These are phyloP conservation scores for Tolypocladium inflatum DNA, from an alignment of 2,329 filamentous ascomycete species.

Conservation along the genomic window DNA sequence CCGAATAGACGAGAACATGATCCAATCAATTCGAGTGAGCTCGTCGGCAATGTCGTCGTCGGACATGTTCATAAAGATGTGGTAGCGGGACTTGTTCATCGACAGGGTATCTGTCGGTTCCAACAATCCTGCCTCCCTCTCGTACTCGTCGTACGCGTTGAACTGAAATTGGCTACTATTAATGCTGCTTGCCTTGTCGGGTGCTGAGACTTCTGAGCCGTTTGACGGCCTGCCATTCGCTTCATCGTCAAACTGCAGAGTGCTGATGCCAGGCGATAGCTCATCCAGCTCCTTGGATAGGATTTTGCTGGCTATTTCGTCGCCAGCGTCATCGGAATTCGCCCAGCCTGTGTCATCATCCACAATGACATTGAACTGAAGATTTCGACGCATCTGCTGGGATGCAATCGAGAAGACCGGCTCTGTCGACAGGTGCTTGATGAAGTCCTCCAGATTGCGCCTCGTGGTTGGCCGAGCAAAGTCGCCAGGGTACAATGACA, in stretches of 20 bases:
- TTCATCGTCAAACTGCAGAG: slow-evolving; percentile 38
- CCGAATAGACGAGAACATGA: slow-evolving; percentile 92
- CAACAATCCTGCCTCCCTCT: slow-evolving; percentile 64
- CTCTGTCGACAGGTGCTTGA: slow-evolving; percentile 62
- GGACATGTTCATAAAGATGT: slow-evolving; percentile 77
- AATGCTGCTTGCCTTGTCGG: slow-evolving; percentile 27
- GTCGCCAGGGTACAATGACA: slow-evolving; percentile 82
- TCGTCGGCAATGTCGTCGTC: slow-evolving; percentile 84
- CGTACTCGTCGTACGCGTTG: slow-evolving; percentile 67
- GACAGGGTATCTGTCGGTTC: slow-evolving; percentile 59
- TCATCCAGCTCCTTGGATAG: slow-evolving; percentile 30
- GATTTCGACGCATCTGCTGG: slow-evolving; percentile 71
- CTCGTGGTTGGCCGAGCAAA: slow-evolving; percentile 73
- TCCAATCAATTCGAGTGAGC: slow-evolving; percentile 92
- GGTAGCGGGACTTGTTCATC: slow-evolving; percentile 80
- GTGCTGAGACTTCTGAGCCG: slow-evolving; percentile 32
- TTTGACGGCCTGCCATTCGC: slow-evolving; percentile 33
- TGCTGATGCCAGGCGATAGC: slow-evolving; percentile 31
- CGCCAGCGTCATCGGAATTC: slow-evolving; percentile 55
- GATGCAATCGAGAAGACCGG: slow-evolving; percentile 78
- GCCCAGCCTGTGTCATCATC: slow-evolving; percentile 94
- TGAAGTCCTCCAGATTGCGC: slow-evolving; percentile 64
- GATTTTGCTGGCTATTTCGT: slow-evolving; percentile 23
- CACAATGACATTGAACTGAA: slow-evolving; percentile 63
- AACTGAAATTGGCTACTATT: slow-evolving; percentile 43